Evolutionary conservation across 83 land plant species (phyloP).

Genomic region (Picea engelmannii): DNA sequence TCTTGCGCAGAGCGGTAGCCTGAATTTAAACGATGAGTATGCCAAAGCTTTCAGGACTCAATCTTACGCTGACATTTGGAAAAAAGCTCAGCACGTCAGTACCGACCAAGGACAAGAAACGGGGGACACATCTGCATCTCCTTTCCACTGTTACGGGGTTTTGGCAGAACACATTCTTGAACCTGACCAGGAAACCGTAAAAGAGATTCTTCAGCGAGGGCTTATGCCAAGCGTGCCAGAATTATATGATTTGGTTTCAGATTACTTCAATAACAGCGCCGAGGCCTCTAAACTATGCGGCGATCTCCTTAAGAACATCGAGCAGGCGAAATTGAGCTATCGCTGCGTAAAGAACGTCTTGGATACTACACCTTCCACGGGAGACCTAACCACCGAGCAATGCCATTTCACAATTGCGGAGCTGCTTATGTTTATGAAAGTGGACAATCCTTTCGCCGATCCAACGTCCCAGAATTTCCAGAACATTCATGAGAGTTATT

Average conservation of each 20-base stretch:
- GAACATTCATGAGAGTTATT: slow-evolving; percentile 27
- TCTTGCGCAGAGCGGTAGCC: background rate
- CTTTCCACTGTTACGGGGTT: slow-evolving; percentile 44
- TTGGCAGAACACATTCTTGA: slow-evolving; percentile 53
- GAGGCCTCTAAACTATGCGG: slow-evolving; percentile 23
- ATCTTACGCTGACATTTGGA: slow-evolving; percentile 57
- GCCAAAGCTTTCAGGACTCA: slow-evolving; percentile 59
- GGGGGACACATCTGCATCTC: slow-evolving; percentile 22
- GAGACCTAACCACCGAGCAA: background rate
- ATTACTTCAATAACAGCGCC: slow-evolving; percentile 48
- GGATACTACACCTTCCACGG: background rate
- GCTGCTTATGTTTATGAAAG: slow-evolving; percentile 16
- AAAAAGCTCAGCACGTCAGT: slow-evolving; percentile 28
- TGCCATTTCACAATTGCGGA: background rate
- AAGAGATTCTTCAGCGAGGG: slow-evolving; percentile 12
- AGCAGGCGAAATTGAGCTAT: slow-evolving; percentile 23
- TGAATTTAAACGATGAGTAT: slow-evolving; percentile 53
- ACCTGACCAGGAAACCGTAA: slow-evolving; percentile 44
- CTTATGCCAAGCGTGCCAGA: background rate
- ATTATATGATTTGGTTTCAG: slow-evolving; percentile 18
- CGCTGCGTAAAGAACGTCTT: slow-evolving; percentile 22
- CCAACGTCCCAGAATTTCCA: slow-evolving; percentile 23
- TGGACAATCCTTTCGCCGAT: slow-evolving; percentile 23
- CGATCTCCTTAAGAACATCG: slow-evolving; percentile 41
- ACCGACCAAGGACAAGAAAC: slow-evolving; percentile 1